Conservation (phyloP, 2,329 filamentous ascomycete species). For the Pyrenochaeta sp. region DNA sequence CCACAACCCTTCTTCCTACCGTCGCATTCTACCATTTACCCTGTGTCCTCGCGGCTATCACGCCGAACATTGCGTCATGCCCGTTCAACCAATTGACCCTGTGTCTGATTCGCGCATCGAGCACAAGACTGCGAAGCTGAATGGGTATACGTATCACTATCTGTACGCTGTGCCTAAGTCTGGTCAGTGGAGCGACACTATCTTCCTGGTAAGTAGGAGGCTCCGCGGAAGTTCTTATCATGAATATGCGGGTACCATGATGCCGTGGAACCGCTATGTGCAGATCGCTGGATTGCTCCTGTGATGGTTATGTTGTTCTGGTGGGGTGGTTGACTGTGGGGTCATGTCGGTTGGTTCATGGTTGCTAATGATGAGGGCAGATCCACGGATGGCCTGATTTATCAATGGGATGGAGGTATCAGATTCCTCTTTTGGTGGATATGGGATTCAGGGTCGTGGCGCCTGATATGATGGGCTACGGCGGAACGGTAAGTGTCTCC, state of each 20-base stretch:
- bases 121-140: conserved; percentile 69
- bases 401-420: conserved; percentile 85
- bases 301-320: background rate
- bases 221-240: background rate
- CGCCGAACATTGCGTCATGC: conserved; percentile 51
- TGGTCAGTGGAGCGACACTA: conserved; percentile 58
- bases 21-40: background rate
- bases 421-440: conserved; percentile 78
- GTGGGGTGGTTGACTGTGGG: background rate
- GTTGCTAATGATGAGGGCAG: conserved; percentile 36
- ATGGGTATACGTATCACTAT: conserved; percentile 75
- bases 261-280: background rate
- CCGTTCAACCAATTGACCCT: conserved; percentile 68
- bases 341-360: background rate
- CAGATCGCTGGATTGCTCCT: background rate
- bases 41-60: background rate
- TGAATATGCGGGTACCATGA: background rate
- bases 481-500: conserved; percentile 66
- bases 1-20: background rate
- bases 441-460: conserved; percentile 81
- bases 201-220: conserved; percentile 58
- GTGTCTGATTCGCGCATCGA: conserved; percentile 72
- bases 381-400: conserved; percentile 87
- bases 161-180: conserved; percentile 59
- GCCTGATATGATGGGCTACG: conserved; percentile 88